phyloP scores from a whole-genome alignment of 2,329 filamentous ascomycete species.

The Penicillium sp. region DNA sequence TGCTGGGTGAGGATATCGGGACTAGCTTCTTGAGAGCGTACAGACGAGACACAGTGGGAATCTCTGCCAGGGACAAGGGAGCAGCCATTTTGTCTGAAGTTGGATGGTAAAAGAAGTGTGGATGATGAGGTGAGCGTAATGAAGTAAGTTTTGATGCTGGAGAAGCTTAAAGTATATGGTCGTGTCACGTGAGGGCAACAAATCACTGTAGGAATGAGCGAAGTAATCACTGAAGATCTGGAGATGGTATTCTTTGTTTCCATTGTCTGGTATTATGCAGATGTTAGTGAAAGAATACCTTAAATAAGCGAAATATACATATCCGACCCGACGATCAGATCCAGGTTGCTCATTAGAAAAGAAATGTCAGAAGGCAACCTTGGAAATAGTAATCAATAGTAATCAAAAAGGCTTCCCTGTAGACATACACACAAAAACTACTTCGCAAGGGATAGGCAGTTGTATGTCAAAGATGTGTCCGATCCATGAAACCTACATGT shows the following conservation, averaged over 20 bases:
- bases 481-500: too few relatives aligned
- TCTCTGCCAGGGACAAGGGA: slow-evolving; percentile 29
- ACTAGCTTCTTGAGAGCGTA: slow-evolving; percentile 56
- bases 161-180: neutral
- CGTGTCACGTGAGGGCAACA: slow-evolving; percentile 1
- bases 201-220: too few relatives aligned
- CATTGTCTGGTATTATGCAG: neutral
- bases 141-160: neutral
- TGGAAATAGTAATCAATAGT: neutral
- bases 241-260: neutral
- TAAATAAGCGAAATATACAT: neutral
- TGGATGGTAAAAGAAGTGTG: neutral
- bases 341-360: neutral
- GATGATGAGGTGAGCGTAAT: neutral
- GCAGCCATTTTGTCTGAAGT: slow-evolving; percentile 15
- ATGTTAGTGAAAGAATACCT: neutral
- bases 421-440: neutral
- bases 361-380: neutral
- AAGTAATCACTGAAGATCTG: too few relatives aligned
- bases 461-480: neutral
- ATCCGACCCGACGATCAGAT: neutral
- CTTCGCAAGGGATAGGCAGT: neutral
- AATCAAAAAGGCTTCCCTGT: neutral
- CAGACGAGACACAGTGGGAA: slow-evolving; percentile 51
- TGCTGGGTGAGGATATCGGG: slow-evolving; percentile 24